Evolutionary conservation across 2,329 filamentous ascomycete species (phyloP).

Genomic region (Arthrobotrys musiformis): DNA sequence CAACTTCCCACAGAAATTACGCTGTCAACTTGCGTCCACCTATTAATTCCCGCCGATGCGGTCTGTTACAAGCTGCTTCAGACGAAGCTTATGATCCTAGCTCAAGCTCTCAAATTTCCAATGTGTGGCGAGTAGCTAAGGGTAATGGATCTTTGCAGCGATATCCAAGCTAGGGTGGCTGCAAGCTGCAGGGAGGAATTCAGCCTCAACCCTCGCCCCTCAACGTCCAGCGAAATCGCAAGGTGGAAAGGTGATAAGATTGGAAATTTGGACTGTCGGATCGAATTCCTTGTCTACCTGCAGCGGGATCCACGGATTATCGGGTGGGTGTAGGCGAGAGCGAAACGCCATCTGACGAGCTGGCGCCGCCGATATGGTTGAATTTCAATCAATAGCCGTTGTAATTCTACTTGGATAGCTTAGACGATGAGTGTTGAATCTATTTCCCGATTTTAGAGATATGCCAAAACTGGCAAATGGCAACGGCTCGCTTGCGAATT

Average conservation of each 20-base stretch:
- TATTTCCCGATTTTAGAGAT: not conserved
- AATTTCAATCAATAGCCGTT: not conserved
- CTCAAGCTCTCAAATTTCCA: constrained; percentile 5
- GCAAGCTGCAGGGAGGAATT: constrained; percentile 29
- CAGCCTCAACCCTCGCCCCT: constrained; percentile 30
- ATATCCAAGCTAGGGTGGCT: constrained; percentile 25
- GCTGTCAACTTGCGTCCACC: constrained; percentile 8
- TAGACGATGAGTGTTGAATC: not conserved
- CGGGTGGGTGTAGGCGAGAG: constrained; percentile 34
- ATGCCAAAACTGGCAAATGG: not conserved
- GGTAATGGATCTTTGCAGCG: constrained; percentile 11
- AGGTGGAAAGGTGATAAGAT: constrained; percentile 5
- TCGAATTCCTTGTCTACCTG: constrained; percentile 14
- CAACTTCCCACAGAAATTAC: constrained; percentile 12
- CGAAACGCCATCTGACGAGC: constrained; percentile 19
- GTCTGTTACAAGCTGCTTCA: constrained; percentile 6
- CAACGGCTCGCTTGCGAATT: not conserved
- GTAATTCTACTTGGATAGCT: not conserved
- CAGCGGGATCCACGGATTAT: constrained; percentile 34
- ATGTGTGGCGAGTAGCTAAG: constrained; percentile 21
- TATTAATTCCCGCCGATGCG: constrained; percentile 2
- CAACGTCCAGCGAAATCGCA: constrained; percentile 3
- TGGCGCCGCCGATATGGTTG: constrained; percentile 5
- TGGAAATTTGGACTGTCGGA: not conserved
- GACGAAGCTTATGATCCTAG: not conserved